Percentiles rank a stretch among this genome's conserved stretches.
Evolutionary conservation across 2,329 filamentous ascomycete species (phyloP).

Genomic region (Mollisia scopiformis): DNA sequence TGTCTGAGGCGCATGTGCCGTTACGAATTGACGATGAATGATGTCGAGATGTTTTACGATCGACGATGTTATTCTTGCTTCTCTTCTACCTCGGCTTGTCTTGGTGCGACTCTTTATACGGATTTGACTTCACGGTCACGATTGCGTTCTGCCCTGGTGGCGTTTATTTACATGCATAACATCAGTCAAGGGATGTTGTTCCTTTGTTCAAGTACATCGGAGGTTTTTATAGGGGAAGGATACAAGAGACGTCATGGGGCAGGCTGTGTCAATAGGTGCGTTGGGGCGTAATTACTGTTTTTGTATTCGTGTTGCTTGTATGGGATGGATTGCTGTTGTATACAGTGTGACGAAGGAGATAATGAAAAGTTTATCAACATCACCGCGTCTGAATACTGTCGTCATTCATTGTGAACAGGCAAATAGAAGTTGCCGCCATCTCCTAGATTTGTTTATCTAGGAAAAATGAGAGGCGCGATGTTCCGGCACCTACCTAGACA

Average conservation of each 20-base stretch:
- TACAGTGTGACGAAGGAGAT: constrained; percentile 14
- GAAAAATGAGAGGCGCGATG: too few relatives aligned
- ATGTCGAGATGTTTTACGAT: constrained; percentile 23
- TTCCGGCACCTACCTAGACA: too few relatives aligned
- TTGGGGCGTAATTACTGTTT: constrained; percentile 20
- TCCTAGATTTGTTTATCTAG: not conserved
- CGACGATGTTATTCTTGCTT: constrained; percentile 14
- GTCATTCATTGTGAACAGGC: not conserved
- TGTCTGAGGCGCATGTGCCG: constrained; percentile 15
- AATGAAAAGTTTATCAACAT: constrained; percentile 20
- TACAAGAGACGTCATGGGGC: not conserved
- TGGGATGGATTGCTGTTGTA: constrained; percentile 16
- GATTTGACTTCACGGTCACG: constrained; percentile 16
- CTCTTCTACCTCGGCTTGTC: constrained; percentile 6
- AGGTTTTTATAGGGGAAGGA: constrained; percentile 3
- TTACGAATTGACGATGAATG: constrained; percentile 20
- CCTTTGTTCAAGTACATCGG: constrained; percentile 14
- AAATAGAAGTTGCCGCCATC: not conserved
- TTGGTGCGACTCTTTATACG: constrained; percentile 4
- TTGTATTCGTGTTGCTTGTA: constrained; percentile 9
- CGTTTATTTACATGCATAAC: constrained; percentile 21
- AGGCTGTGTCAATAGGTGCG: constrained; percentile 15
- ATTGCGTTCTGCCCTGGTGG: constrained; percentile 24
- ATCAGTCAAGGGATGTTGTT: constrained; percentile 3
- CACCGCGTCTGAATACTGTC: not conserved